phyloP scores from a whole-genome alignment of 306 rosid genomes.

The Lotus japonicus region DNA sequence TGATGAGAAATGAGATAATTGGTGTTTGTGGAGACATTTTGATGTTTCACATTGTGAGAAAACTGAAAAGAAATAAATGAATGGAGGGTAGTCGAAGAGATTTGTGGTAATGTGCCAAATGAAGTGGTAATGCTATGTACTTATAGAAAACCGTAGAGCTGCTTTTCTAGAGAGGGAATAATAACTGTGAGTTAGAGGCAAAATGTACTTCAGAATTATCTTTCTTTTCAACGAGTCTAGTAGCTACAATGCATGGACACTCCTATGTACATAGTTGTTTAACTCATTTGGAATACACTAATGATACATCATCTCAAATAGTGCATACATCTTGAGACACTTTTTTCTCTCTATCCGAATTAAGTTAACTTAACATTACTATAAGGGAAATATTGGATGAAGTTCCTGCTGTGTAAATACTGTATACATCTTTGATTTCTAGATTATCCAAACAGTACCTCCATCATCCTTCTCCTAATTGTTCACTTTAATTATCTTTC shows the following conservation, averaged over 20 bases:
- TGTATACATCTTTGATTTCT: too few relatives aligned
- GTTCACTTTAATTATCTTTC: too few relatives aligned
- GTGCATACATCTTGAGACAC: too few relatives aligned
- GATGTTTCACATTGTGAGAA: background rate
- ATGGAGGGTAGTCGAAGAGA: background rate
- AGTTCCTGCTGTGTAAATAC: too few relatives aligned
- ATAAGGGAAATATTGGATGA: too few relatives aligned
- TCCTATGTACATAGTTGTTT: background rate
- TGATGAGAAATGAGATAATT: constrained; percentile 10
- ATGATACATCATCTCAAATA: too few relatives aligned
- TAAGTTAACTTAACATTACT: too few relatives aligned
- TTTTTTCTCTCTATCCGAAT: too few relatives aligned
- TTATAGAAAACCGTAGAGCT: constrained; percentile 13
- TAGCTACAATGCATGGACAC: background rate
- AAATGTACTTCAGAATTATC: constrained; percentile 8
- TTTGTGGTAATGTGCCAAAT: constrained; percentile 13
- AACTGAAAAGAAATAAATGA: constrained; percentile 1
- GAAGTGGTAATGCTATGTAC: constrained; percentile 2
- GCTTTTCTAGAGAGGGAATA: background rate
- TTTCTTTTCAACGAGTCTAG: background rate
- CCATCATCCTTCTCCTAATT: too few relatives aligned
- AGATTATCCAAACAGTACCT: too few relatives aligned
- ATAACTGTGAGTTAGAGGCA: background rate
- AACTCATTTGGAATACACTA: too few relatives aligned
- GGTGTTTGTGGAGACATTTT: constrained; percentile 22